These are phyloP conservation scores for Cladosporium sp. DNA, from an alignment of 2,329 filamentous ascomycete genomes.

Conservation along the genomic window DNA sequence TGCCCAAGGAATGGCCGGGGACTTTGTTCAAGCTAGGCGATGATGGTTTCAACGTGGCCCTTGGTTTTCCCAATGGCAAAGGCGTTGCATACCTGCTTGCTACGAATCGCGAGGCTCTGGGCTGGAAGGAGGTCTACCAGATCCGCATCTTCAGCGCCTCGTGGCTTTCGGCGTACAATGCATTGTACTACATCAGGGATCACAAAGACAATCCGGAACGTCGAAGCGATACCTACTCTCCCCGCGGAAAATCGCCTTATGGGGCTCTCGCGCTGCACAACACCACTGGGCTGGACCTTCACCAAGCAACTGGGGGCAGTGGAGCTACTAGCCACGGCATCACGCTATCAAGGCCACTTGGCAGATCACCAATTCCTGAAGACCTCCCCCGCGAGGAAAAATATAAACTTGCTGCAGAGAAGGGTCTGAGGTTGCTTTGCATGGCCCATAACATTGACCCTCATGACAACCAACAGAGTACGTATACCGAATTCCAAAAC, in stretches of 20 bases:
- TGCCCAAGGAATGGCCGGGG: conserved; percentile 7
- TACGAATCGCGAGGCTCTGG: conserved; percentile 5
- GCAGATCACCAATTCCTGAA: too few relatives aligned
- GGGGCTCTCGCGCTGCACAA: not conserved
- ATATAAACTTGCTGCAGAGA: not conserved
- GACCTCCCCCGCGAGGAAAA: not conserved
- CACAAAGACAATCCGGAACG: not conserved
- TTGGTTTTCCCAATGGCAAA: conserved; percentile 9
- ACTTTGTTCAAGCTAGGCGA: conserved; percentile 5
- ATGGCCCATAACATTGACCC: not conserved
- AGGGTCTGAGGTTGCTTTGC: not conserved
- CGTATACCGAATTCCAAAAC: not conserved
- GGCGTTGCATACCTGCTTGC: conserved; percentile 11
- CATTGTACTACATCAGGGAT: conserved; percentile 12
- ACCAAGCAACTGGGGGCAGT: not conserved
- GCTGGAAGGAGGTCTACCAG: conserved; percentile 12
- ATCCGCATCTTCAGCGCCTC: conserved; percentile 10
- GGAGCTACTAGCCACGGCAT: too few relatives aligned
- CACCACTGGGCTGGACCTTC: not conserved
- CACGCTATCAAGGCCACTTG: too few relatives aligned
- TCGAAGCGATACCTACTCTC: too few relatives aligned
- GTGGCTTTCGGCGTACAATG: conserved; percentile 4
- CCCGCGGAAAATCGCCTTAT: not conserved
- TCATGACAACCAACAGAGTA: not conserved
- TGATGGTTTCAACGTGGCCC: conserved; percentile 7